Conservation (phyloP, 176 grass and related monocot genomes). For the Alopecurus myosuroides region DNA sequence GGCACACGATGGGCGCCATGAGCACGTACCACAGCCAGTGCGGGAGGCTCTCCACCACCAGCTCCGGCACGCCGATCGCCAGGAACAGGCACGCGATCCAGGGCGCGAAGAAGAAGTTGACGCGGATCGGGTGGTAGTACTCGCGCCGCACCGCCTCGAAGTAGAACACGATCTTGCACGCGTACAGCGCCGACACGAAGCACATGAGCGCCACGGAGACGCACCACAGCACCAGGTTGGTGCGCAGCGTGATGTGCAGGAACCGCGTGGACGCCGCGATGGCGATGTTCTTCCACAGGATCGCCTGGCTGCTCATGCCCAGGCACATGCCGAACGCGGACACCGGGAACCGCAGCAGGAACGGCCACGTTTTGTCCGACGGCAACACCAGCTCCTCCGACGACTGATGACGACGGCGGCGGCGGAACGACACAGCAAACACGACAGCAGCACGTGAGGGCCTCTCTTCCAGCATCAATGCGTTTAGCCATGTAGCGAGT, state of each 20-base stretch:
- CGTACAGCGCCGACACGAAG: conserved; percentile 47
- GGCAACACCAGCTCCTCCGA: conserved; percentile 71
- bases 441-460: not conserved
- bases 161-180: conserved; percentile 70
- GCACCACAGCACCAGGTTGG: conserved; percentile 87
- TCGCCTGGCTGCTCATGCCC: conserved; percentile 88
- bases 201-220: conserved; percentile 48
- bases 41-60: conserved; percentile 31
- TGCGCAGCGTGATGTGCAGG: conserved; percentile 57
- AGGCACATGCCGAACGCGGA: conserved; percentile 86
- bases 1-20: conserved; percentile 73
- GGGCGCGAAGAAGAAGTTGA: conserved; percentile 98
- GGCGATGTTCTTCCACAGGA: conserved; percentile 76
- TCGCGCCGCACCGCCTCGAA: conserved; percentile 81
- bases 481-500: not conserved
- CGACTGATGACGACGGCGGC: conserved; percentile 31
- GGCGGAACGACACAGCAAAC: not conserved
- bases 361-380: conserved; percentile 88
- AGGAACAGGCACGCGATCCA: conserved; percentile 95
- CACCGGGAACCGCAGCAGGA: conserved; percentile 90
- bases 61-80: conserved; percentile 56
- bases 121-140: conserved; percentile 90
- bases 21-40: conserved; percentile 71
- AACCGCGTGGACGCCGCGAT: conserved; percentile 73
- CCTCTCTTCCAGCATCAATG: not conserved